A percentile compares a stretch with the other conserved stretches of the same genome.
phyloP scores from a whole-genome alignment of 148 eudicot species.

The Oxyria digyna region DNA sequence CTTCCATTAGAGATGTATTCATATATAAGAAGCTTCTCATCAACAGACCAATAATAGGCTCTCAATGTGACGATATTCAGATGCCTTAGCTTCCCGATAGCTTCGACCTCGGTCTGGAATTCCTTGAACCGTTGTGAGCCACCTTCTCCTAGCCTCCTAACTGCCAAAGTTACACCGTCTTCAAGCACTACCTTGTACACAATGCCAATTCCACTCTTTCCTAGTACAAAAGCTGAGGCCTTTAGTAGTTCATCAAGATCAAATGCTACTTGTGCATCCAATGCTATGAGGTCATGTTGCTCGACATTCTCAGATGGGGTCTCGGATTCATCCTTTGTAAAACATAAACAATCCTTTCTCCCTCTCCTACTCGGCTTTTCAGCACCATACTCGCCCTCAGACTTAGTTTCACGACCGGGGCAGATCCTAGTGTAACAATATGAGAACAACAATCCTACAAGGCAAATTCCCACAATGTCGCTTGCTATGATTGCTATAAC shows the following conservation, averaged over 20 bases:
- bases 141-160: constrained; percentile 93
- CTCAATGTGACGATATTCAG: constrained; percentile 69
- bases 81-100: constrained; percentile 83
- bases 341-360: constrained; percentile 62
- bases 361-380: constrained; percentile 34
- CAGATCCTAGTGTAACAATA: constrained; percentile 68
- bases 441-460: constrained; percentile 71
- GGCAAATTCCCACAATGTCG: constrained; percentile 78
- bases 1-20: constrained; percentile 69
- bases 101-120: constrained; percentile 89
- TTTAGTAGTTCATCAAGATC: constrained; percentile 92
- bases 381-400: constrained; percentile 23
- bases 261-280: constrained; percentile 63
- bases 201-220: constrained; percentile 94
- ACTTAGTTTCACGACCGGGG: constrained; percentile 32
- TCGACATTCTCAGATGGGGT: constrained; percentile 67
- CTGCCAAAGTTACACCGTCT: constrained; percentile 78
- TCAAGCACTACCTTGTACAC: constrained; percentile 95
- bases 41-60: constrained; percentile 94
- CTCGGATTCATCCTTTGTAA: constrained; percentile 83
- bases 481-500: constrained; percentile 48
- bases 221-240: constrained; percentile 93
- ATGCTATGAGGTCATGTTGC: constrained; percentile 68
- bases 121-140: constrained; percentile 92
- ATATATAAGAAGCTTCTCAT: constrained; percentile 93